Percentiles rank a stretch among this genome's conserved stretches.
phyloP scores from a whole-genome alignment of 202 grass and related monocot genomes.

The Schoenoplectus triqueter region DNA sequence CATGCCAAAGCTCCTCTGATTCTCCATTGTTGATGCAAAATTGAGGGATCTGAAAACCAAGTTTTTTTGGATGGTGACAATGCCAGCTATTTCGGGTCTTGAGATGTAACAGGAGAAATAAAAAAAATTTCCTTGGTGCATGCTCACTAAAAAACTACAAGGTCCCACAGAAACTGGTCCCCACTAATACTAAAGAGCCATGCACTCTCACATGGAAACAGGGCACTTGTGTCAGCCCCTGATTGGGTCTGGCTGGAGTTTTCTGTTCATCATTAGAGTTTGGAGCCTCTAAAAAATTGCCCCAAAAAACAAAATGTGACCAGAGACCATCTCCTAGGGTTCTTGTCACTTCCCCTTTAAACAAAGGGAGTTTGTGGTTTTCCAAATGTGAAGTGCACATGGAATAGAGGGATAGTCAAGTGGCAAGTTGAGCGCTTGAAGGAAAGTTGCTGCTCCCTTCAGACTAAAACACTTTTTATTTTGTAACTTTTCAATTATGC shows the following conservation, averaged over 20 bases:
- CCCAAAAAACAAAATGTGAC: conserved; percentile 20
- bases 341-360: conserved; percentile 21
- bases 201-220: conserved; percentile 83
- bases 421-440: conserved; percentile 30
- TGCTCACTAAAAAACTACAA: conserved; percentile 32
- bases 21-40: conserved; percentile 14
- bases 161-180: conserved; percentile 40
- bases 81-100: conserved; percentile 29
- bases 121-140: conserved; percentile 12
- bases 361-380: conserved; percentile 26
- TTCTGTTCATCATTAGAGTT: conserved; percentile 61
- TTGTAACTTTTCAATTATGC: conserved; percentile 25
- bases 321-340: conserved; percentile 34
- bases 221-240: conserved; percentile 72
- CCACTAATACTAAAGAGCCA: conserved; percentile 54
- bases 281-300: conserved; percentile 38
- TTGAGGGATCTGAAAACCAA: conserved; percentile 27
- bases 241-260: conserved; percentile 58
- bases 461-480: conserved; percentile 22
- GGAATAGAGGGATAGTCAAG: conserved; percentile 14
- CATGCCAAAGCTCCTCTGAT: not conserved
- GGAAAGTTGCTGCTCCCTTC: conserved; percentile 6
- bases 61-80: conserved; percentile 10
- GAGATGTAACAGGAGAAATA: conserved; percentile 40
- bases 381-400: conserved; percentile 36